Conservation (phyloP, 495 filamentous ascomycete genomes). For the Penicillium maclennaniae region DNA sequence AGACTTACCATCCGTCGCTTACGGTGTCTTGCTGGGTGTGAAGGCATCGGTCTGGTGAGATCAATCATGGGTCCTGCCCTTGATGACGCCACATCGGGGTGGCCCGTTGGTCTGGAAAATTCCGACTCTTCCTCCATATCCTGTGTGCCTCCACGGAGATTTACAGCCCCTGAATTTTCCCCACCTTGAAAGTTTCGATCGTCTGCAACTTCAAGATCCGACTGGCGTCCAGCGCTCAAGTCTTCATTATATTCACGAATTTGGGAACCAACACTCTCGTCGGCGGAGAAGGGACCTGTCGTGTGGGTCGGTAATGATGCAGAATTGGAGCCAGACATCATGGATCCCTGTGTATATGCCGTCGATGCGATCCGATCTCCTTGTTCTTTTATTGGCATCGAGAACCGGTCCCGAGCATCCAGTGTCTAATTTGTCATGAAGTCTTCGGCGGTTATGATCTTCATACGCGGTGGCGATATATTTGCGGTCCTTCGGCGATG, state of each 20-base stretch:
- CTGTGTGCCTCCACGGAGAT: not conserved
- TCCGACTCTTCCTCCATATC: not conserved
- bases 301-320: conserved; percentile 6
- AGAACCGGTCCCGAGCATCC: not conserved
- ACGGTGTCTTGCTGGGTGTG: conserved; percentile 28
- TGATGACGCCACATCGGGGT: not conserved
- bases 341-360: not conserved
- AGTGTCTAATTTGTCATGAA: not conserved
- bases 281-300: conserved; percentile 1
- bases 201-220: not conserved
- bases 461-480: not conserved
- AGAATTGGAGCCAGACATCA: conserved; percentile 13
- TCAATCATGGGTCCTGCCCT: not conserved
- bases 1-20: conserved; percentile 37
- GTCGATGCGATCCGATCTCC: not conserved
- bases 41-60: not conserved
- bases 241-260: not conserved
- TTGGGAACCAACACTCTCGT: not conserved
- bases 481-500: not conserved
- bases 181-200: not conserved
- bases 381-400: not conserved
- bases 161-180: not conserved
- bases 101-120: not conserved
- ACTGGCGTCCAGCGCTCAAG: not conserved
- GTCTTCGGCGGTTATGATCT: not conserved